phyloP scores from a whole-genome alignment of 176 grass and related monocot species.

The Aechmea fasciata region DNA sequence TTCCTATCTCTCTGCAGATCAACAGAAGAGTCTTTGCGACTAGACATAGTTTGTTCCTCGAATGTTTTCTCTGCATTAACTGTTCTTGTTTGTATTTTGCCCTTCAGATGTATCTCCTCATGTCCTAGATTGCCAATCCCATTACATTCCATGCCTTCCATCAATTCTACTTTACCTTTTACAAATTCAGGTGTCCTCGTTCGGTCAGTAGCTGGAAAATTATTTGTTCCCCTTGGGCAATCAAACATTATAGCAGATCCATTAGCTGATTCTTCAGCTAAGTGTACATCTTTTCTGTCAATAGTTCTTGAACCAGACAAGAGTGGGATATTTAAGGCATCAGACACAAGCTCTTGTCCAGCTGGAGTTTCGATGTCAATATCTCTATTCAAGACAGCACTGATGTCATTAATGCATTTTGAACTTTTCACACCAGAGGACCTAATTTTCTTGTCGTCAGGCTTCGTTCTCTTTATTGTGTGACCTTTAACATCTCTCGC shows the following conservation, averaged over 20 bases:
- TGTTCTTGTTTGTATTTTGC: conserved; percentile 43
- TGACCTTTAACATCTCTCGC: conserved; percentile 34
- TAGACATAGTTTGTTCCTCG: conserved; percentile 38
- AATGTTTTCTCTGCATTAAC: conserved; percentile 36
- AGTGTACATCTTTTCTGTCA: conserved; percentile 27
- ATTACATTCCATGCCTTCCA: conserved; percentile 34
- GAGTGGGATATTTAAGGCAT: conserved; percentile 32
- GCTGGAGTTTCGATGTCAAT: conserved; percentile 36
- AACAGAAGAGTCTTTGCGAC: conserved; percentile 24
- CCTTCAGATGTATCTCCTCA: conserved; percentile 27
- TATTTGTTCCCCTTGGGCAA: conserved; percentile 30
- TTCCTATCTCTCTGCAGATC: conserved; percentile 62
- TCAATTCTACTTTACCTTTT: conserved; percentile 28
- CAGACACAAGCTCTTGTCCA: conserved; percentile 35
- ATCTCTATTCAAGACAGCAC: conserved; percentile 33
- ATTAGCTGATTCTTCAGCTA: conserved; percentile 34
- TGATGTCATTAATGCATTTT: conserved; percentile 32
- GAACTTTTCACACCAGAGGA: conserved; percentile 29
- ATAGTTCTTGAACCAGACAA: conserved; percentile 31
- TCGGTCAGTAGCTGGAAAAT: conserved; percentile 28
- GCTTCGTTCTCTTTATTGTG: conserved; percentile 42
- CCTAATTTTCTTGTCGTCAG: conserved; percentile 43
- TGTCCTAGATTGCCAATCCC: conserved; percentile 39
- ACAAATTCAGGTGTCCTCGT: conserved; percentile 22
- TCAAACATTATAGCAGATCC: conserved; percentile 1